Evolutionary conservation across 139 green algal species (phyloP).

Genomic region (Limnomonas spitsbergensis): DNA sequence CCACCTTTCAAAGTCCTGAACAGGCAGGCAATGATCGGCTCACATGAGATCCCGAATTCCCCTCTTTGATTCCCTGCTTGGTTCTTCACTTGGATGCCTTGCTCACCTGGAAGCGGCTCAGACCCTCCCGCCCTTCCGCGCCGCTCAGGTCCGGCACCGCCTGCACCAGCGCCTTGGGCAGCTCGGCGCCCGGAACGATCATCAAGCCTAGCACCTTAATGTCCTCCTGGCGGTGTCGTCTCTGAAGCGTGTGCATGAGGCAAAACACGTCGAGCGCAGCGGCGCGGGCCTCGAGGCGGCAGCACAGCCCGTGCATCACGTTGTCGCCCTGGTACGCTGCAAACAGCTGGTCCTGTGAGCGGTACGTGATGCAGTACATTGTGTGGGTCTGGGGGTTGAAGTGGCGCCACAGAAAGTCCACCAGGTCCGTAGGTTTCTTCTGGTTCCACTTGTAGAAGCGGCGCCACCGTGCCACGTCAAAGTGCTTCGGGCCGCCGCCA

Average conservation of each 20-base stretch:
- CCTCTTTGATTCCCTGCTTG: no score
- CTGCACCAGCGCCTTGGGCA: neutral
- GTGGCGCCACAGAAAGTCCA: neutral
- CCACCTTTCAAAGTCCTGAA: no score
- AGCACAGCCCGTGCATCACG: neutral
- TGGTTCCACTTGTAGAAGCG: slow-evolving; percentile 5
- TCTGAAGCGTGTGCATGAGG: neutral
- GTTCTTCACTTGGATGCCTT: no score
- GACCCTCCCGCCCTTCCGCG: neutral
- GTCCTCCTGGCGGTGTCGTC: neutral
- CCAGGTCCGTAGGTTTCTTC: neutral
- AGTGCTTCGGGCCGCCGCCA: neutral
- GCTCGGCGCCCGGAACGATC: neutral
- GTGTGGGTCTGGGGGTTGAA: neutral
- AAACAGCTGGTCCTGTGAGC: neutral
- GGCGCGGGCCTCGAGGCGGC: neutral
- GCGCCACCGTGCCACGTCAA: neutral
- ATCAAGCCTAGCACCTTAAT: neutral
- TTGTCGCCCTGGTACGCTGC: neutral
- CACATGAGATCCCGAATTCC: no score
- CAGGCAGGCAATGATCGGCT: no score
- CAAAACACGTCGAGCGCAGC: neutral
- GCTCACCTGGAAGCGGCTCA: neutral
- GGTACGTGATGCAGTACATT: neutral
- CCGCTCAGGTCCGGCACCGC: neutral